Conservation (phyloP, 305 asterid genomes). For the Salvia sclarea region DNA sequence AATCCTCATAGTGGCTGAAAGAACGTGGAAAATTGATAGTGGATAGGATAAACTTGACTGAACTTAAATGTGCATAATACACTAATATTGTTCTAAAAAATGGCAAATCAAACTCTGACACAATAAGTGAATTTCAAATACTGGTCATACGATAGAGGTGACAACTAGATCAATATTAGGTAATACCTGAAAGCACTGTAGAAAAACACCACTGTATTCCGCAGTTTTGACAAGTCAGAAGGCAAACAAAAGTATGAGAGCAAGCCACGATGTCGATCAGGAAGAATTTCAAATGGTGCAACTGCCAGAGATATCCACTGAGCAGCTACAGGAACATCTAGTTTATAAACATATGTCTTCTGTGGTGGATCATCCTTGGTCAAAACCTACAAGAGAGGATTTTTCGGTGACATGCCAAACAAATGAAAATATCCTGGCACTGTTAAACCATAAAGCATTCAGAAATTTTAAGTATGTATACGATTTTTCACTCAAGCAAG, state of each 20-base stretch:
- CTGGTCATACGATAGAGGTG: slow-evolving; percentile 17
- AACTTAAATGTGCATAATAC: slow-evolving; percentile 25
- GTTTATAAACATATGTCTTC: slow-evolving; percentile 83
- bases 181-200: slow-evolving; percentile 82
- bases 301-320: slow-evolving; percentile 89
- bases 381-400: slow-evolving; percentile 56
- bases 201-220: slow-evolving; percentile 77
- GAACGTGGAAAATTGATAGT: slow-evolving; percentile 28
- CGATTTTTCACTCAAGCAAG: background rate
- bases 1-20: slow-evolving; percentile 88
- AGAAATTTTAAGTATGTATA: background rate
- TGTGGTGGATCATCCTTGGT: slow-evolving; percentile 89
- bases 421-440: background rate
- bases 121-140: slow-evolving; percentile 20
- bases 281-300: slow-evolving; percentile 89
- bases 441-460: background rate
- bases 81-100: slow-evolving; percentile 10
- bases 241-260: slow-evolving; percentile 78
- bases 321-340: slow-evolving; percentile 94
- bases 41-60: slow-evolving; percentile 13
- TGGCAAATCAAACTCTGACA: slow-evolving; percentile 31
- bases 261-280: slow-evolving; percentile 68
- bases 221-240: slow-evolving; percentile 75
- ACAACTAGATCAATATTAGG: slow-evolving; percentile 24
- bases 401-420: slow-evolving; percentile 17